These are phyloP conservation scores for Podaxis carcinomalis DNA, from an alignment of 768 basidiomycete species.

Conservation along the genomic window DNA sequence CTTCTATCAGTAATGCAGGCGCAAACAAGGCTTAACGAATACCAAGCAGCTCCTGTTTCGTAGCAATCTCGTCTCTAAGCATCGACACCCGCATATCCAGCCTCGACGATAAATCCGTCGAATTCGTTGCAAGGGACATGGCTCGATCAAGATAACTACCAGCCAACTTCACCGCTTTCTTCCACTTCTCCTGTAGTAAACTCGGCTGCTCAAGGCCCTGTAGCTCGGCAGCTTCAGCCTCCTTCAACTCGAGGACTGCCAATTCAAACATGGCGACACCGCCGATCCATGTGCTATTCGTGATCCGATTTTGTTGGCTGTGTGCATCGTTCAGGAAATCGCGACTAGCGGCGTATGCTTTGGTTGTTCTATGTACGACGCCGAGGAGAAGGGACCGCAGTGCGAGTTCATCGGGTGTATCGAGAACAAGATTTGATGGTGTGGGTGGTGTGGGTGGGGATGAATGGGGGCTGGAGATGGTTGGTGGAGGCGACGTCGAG, in stretches of 20 bases:
- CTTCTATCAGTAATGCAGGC: no score
- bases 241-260: slow-evolving; percentile 66
- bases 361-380: slow-evolving; percentile 55
- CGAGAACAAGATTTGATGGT: slow-evolving; percentile 35
- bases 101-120: slow-evolving; percentile 61
- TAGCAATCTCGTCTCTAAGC: slow-evolving; percentile 64
- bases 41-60: slow-evolving; percentile 50
- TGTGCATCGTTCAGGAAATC: slow-evolving; percentile 50
- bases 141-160: slow-evolving; percentile 49
- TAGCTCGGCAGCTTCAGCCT: slow-evolving; percentile 33
- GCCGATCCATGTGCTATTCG: slow-evolving; percentile 63
- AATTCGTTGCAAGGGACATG: slow-evolving; percentile 42
- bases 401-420: slow-evolving; percentile 68
- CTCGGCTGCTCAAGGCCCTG: background rate
- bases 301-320: slow-evolving; percentile 31
- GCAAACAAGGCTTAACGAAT: no score
- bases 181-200: slow-evolving; percentile 42
- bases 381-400: slow-evolving; percentile 68
- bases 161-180: slow-evolving; percentile 40
- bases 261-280: slow-evolving; percentile 68
- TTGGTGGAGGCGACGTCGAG: slow-evolving; percentile 41
- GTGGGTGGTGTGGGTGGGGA: background rate
- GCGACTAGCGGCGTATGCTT: slow-evolving; percentile 40
- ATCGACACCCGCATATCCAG: slow-evolving; percentile 68
- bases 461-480: background rate